Evolutionary conservation across 306 rosid species (phyloP), one percentile per base, ranked within the genome.

Genomic region (Quercus berberidifolia): DNA sequence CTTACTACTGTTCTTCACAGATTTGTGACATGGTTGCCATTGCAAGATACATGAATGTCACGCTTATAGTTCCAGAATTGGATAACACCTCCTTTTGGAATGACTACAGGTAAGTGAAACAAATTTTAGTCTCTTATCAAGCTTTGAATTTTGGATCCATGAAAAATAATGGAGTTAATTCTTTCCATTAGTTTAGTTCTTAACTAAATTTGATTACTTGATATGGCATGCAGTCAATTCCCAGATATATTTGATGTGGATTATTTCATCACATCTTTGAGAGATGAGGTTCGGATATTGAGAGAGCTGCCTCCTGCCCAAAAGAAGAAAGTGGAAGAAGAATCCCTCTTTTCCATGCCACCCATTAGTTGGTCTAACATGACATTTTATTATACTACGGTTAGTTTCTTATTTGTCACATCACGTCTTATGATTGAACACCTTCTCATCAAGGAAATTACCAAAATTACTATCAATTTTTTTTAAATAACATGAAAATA

Each of bases 1-100:
- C 55, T 62, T 68, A 67, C 55, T 80, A 1, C 54, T 0, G 69
- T 55, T 76, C 26, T 69, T 4, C 65, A 10, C 95, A 95, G 99
- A 95, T 95, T 70, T 95, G 99, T 83, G 99, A 95, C 85, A 95
- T 95, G 99, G 98, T 95, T 35, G 93, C 97, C 28, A 95, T 95
- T 63, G 98, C 99, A 1, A 90, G 99, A 82, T 84, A 90, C 82
- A 78, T 95, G 74, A 95, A 95, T 85, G 98, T 93, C 76, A 95
- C 99, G 5, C 97, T 95, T 55, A 86, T 95, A 52, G 99, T 95
- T 62, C 99, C 99, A 15, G 97, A 93, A 59, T 74, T 95, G 38
- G 99, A 95, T 79, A 95, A 93, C 75, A 65, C 97, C 19, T 95
- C 98, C 83, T 95, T 95, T 78, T 95, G 99, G 99, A 97, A 97